A percentile compares a stretch with the other conserved stretches of the same genome.
Evolutionary conservation across 1,139 yeast genomes (phyloP).

Genomic region (Protomyces inouyei): DNA sequence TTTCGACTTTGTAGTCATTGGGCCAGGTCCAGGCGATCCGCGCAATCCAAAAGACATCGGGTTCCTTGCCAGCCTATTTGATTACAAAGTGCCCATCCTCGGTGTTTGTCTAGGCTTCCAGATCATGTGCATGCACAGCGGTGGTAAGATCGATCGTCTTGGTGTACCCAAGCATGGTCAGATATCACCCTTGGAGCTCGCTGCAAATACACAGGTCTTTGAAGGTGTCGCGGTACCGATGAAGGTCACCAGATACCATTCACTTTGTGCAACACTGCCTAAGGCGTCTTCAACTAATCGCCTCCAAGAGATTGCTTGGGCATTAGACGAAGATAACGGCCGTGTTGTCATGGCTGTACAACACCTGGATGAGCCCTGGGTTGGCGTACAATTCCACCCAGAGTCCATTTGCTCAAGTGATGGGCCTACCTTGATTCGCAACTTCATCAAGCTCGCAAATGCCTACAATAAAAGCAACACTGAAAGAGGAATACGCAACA

Average conservation of each 20-base stretch:
- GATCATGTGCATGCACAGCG: conserved; percentile 64
- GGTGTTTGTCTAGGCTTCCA: conserved; percentile 96
- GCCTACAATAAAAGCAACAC: conserved; percentile 21
- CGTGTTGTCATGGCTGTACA: conserved; percentile 70
- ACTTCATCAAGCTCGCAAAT: conserved; percentile 58
- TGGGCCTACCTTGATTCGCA: conserved; percentile 57
- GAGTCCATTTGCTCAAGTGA: conserved; percentile 79
- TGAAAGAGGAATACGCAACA: background rate
- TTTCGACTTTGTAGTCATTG: conserved; percentile 78
- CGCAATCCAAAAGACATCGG: conserved; percentile 62
- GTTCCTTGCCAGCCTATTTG: conserved; percentile 55
- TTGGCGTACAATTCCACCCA: conserved; percentile 96
- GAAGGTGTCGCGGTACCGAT: background rate
- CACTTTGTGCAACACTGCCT: conserved; percentile 54
- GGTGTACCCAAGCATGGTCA: conserved; percentile 78
- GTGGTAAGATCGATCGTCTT: conserved; percentile 53
- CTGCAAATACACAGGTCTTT: conserved; percentile 68
- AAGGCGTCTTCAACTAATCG: conserved; percentile 6
- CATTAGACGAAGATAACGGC: conserved; percentile 31
- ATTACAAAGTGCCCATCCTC: conserved; percentile 56
- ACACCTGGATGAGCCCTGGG: conserved; percentile 61
- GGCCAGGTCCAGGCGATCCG: conserved; percentile 98
- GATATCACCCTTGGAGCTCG: conserved; percentile 55
- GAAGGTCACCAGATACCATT: conserved; percentile 82
- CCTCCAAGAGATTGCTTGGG: conserved; percentile 30